Evolutionary conservation across 2,329 filamentous ascomycete species (phyloP).

Genomic region (Colletotrichum sidae): DNA sequence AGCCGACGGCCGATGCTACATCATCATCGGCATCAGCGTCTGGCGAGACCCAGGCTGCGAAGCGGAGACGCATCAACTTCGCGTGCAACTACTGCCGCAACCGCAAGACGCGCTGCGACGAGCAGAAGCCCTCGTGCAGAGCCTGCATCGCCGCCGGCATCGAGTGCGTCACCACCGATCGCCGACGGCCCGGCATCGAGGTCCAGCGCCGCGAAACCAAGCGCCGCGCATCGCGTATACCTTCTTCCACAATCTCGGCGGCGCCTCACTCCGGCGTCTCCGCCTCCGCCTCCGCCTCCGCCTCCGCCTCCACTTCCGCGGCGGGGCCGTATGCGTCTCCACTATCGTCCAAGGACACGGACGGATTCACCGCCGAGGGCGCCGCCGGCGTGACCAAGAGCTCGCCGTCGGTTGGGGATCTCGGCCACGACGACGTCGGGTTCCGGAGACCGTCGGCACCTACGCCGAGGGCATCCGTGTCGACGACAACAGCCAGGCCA

Average conservation of each 20-base stretch:
- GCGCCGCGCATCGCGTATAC: slow-evolving; percentile 13
- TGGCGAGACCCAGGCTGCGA: background rate
- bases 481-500: background rate
- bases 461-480: background rate
- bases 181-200: slow-evolving; percentile 40
- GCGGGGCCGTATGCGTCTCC: slow-evolving; percentile 10
- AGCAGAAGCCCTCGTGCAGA: slow-evolving; percentile 42
- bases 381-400: background rate
- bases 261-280: background rate
- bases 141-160: slow-evolving; percentile 47
- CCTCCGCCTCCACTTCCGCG: background rate
- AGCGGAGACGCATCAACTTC: slow-evolving; percentile 35
- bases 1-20: background rate
- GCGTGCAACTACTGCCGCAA: slow-evolving; percentile 45
- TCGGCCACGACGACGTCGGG: background rate
- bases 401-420: background rate
- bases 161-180: slow-evolving; percentile 43
- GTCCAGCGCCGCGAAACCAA: slow-evolving; percentile 32
- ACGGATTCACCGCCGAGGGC: too few species aligned
- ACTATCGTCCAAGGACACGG: background rate
- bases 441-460: too few species aligned
- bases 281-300: background rate
- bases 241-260: background rate
- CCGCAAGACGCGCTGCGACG: slow-evolving; percentile 46
- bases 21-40: background rate